Evolutionary conservation across 2,329 filamentous ascomycete species (phyloP), one percentile per base, ranked within the genome.

Genomic region (Fusarium torulosum): DNA sequence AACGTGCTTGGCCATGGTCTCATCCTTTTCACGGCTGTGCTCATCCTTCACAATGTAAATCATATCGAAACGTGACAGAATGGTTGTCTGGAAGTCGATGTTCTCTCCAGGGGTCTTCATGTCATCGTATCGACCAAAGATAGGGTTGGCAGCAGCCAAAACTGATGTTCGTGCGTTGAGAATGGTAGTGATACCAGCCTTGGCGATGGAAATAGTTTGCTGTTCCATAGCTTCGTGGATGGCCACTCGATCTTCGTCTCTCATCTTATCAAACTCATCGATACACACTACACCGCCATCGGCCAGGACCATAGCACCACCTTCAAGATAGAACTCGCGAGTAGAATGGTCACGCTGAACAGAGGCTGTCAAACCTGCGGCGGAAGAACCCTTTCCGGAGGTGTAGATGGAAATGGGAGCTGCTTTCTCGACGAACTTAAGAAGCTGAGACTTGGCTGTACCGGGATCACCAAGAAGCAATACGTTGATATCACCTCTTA

Each of bases 191-290:
- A 99, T 99, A 73, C 96, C 96, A 1, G 96, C 96, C 81, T 99
- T 98, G 67, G 96, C 96, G 73, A 99, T 98, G 13, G 96, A 98
- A 63, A 99, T 99, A 0, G 96, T 99, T 79, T 99, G 96, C 81
- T 99, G 96, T 78, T 99, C 96, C 96, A 99, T 99, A 59, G 96
- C 96, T 86, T 99, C 96, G 84, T 99, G 96, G 70, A 99, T 99
- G 3, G 96, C 96, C 8, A 98, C 96, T 72, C 96, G 88, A 74
- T 99, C 96, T 79, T 99, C 96, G 76, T 99, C 96, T 66, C 96
- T 88, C 96, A 99, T 99, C 84, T 99, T 99, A 83, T 99, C 96
- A 76, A 99, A 99, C 80, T 99, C 96, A 76, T 99, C 96, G 72
- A 99, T 99, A 79, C 96, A 98, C 11, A 98, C 96, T 1, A 98